Percentiles rank a stretch among this genome's conserved stretches.
Evolutionary conservation across 805 yeast species (phyloP).

Genomic region (Candida nonsorbophila): DNA sequence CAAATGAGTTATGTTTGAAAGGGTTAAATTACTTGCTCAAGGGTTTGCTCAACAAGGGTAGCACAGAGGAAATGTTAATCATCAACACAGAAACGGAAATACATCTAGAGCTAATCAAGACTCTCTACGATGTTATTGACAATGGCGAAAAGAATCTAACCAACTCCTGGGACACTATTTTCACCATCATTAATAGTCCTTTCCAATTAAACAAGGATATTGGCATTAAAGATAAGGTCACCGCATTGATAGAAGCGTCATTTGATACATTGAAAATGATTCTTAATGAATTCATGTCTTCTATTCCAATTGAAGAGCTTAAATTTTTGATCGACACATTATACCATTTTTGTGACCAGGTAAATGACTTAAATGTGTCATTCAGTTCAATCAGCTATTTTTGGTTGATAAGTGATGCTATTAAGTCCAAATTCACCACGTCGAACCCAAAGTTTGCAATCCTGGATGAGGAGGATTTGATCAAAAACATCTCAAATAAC

Average conservation of each 20-base stretch:
- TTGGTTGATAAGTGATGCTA: conserved; percentile 84
- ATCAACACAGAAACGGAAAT: conserved; percentile 64
- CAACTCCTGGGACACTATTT: conserved; percentile 68
- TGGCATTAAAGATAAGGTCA: conserved; percentile 42
- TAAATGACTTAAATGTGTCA: conserved; percentile 74
- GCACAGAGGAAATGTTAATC: conserved; percentile 30
- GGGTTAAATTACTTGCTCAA: conserved; percentile 30
- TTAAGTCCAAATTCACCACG: conserved; percentile 17
- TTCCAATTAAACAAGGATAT: conserved; percentile 29
- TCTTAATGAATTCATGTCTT: conserved; percentile 76
- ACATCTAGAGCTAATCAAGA: conserved; percentile 54
- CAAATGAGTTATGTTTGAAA: conserved; percentile 25
- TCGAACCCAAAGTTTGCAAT: conserved; percentile 1
- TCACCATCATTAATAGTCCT: conserved; percentile 56
- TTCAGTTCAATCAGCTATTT: conserved; percentile 88
- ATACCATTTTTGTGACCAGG: conserved; percentile 66
- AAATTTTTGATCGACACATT: conserved; percentile 66
- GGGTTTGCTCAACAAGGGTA: conserved; percentile 2
- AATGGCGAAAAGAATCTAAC: conserved; percentile 58
- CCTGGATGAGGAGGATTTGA: conserved; percentile 5
- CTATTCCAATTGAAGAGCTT: conserved; percentile 63
- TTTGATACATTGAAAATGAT: conserved; percentile 81
- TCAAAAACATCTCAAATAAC: conserved; percentile 5
- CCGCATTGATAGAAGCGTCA: conserved; percentile 55
- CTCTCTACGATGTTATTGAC: conserved; percentile 69